These are phyloP conservation scores for Saxispiralis lemnorum DNA, from an alignment of 495 filamentous ascomycete genomes.

Conservation along the genomic window DNA sequence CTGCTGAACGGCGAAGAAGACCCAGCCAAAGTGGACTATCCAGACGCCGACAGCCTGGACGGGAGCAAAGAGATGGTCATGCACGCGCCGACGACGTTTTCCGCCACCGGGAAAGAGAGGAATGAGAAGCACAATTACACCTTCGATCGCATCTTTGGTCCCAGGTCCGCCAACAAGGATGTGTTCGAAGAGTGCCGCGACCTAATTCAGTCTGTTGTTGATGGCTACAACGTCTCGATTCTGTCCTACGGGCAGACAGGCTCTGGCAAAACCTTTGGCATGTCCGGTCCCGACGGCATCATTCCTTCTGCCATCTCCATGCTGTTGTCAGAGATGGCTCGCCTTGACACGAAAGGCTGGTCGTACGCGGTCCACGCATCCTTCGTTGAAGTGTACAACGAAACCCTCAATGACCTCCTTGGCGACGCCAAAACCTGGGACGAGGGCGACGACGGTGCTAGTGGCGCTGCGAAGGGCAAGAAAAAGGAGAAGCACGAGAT, in stretches of 20 bases:
- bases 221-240: slow-evolving; percentile 98
- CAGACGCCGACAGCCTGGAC: slow-evolving; percentile 51
- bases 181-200: slow-evolving; percentile 96
- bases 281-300: slow-evolving; percentile 86
- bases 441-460: slow-evolving; percentile 5
- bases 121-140: slow-evolving; percentile 68
- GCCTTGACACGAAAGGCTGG: slow-evolving; percentile 82
- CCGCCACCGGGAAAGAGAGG: slow-evolving; percentile 54
- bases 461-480: slow-evolving; percentile 4
- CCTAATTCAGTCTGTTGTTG: slow-evolving; percentile 84
- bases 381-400: slow-evolving; percentile 99
- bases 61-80: slow-evolving; percentile 64
- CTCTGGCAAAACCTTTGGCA: slow-evolving; percentile 90
- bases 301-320: slow-evolving; percentile 84
- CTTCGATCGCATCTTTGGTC: slow-evolving; percentile 87
- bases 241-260: slow-evolving; percentile 98
- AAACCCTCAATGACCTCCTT: slow-evolving; percentile 84
- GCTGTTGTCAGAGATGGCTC: slow-evolving; percentile 72
- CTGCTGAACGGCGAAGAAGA: slow-evolving; percentile 38
- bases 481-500: slow-evolving; percentile 78
- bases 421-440: slow-evolving; percentile 40
- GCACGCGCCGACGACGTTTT: slow-evolving; percentile 66
- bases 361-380: slow-evolving; percentile 82
- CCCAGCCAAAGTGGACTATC: slow-evolving; percentile 54
- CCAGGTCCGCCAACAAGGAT: slow-evolving; percentile 56